Percentiles rank a stretch among this genome's conserved stretches.
Evolutionary conservation across 768 basidiomycete species (phyloP).

Genomic region (Mycena olivaceomarginata): DNA sequence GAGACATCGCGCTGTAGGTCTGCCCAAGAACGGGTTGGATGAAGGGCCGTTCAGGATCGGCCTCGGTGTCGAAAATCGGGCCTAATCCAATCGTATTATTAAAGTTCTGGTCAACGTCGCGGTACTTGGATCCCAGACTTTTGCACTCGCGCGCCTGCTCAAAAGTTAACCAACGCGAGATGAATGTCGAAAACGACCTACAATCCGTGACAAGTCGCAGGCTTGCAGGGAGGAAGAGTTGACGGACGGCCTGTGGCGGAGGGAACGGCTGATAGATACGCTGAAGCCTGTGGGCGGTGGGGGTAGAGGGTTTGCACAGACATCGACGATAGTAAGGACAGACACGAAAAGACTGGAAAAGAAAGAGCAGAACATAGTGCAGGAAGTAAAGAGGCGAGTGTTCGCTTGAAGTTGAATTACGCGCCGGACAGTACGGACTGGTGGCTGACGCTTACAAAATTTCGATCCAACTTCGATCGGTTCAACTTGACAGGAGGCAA

Average conservation of each 20-base stretch:
- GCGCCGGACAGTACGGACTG: neutral
- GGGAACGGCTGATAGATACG: conserved; percentile 32
- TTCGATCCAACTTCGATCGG: neutral
- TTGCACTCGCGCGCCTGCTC: conserved; percentile 23
- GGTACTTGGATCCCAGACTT: conserved; percentile 20
- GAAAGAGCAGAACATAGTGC: conserved; percentile 24
- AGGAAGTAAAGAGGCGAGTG: conserved; percentile 1
- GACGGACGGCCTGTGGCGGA: conserved; percentile 21
- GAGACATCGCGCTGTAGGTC: neutral
- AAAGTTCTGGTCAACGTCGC: conserved; percentile 17
- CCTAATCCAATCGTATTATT: neutral
- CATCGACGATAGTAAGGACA: conserved; percentile 14
- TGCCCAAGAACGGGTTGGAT: conserved; percentile 43
- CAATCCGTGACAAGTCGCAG: conserved; percentile 13
- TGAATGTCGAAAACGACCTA: neutral
- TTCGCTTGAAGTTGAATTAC: conserved; percentile 15
- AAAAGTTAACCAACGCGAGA: neutral
- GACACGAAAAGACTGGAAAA: conserved; percentile 26
- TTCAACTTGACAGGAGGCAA: conserved; percentile 20
- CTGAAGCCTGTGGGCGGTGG: conserved; percentile 19
- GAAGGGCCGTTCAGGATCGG: conserved; percentile 40
- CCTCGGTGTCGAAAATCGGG: conserved; percentile 15
- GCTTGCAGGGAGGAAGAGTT: conserved; percentile 19
- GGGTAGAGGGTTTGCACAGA: conserved; percentile 27
- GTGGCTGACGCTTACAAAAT: conserved; percentile 29